These are phyloP conservation scores for Gymnopus androsaceus DNA, from an alignment of 1,284 basidiomycete genomes.

Conservation along the genomic window DNA sequence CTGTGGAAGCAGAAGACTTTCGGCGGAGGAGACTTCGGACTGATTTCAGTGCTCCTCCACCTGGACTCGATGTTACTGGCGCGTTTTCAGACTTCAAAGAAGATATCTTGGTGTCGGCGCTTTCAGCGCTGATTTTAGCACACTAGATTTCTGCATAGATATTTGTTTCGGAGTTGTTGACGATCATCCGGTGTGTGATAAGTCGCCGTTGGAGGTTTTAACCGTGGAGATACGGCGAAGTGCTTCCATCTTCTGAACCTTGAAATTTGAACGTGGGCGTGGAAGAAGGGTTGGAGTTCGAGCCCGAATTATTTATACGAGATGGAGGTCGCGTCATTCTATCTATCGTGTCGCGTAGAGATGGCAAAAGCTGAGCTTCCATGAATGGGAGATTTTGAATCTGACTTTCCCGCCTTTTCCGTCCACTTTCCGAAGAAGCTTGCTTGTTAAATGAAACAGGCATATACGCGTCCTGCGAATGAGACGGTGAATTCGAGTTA, in stretches of 20 bases:
- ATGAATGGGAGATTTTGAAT: constrained; percentile 55
- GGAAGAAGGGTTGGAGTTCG: constrained; percentile 13
- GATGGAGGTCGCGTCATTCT: constrained; percentile 63
- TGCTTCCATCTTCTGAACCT: constrained; percentile 6
- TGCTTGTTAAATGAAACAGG: constrained; percentile 25
- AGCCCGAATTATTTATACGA: constrained; percentile 21
- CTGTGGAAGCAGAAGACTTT: constrained; percentile 27
- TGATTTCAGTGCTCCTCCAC: constrained; percentile 29
- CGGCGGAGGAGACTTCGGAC: constrained; percentile 34
- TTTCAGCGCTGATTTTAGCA: constrained; percentile 44
- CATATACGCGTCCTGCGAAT: constrained; percentile 22
- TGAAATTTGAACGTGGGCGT: constrained; percentile 11
- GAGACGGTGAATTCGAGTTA: background rate
- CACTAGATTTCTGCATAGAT: constrained; percentile 31
- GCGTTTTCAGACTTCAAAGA: constrained; percentile 16
- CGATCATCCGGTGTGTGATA: constrained; percentile 8
- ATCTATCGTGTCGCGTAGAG: constrained; percentile 67
- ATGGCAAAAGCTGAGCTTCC: constrained; percentile 65
- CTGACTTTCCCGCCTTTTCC: constrained; percentile 44
- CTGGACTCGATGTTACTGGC: constrained; percentile 15
- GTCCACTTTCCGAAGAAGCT: constrained; percentile 21
- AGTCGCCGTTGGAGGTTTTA: constrained; percentile 2
- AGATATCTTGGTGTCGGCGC: constrained; percentile 31
- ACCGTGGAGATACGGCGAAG: constrained; percentile 4
- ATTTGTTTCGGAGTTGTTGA: constrained; percentile 21